These are phyloP conservation scores for Takashimella koratensis DNA, from an alignment of 1,284 basidiomycete species.

Conservation along the genomic window DNA sequence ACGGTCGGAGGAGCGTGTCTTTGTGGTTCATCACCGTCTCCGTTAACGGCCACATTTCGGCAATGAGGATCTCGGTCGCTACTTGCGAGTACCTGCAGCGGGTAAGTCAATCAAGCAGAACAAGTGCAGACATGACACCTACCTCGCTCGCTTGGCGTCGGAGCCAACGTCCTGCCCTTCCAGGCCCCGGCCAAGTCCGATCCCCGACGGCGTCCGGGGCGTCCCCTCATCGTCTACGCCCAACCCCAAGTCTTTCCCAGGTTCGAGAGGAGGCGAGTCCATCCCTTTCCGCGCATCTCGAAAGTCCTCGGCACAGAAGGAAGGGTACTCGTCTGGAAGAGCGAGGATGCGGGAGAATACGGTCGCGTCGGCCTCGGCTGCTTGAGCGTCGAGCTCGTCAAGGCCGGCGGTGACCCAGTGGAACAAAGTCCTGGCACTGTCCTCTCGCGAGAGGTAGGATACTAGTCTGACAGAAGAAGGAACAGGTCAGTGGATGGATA, in stretches of 20 bases:
- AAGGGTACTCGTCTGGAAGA: slow-evolving; percentile 28
- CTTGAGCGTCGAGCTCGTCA: slow-evolving; percentile 44
- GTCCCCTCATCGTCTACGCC: slow-evolving; percentile 8
- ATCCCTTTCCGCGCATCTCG: neutral
- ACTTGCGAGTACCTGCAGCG: slow-evolving; percentile 79
- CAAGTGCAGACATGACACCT: slow-evolving; percentile 8
- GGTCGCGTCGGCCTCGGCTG: slow-evolving; percentile 29
- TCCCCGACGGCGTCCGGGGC: slow-evolving; percentile 9
- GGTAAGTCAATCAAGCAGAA: neutral
- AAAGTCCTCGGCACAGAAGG: slow-evolving; percentile 25
- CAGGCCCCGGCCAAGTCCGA: slow-evolving; percentile 32
- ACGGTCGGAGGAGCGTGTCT: slow-evolving; percentile 63
- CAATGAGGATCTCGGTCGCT: slow-evolving; percentile 91
- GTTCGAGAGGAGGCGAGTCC: slow-evolving; percentile 26
- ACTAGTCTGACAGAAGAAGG: slow-evolving; percentile 28
- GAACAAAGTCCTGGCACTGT: slow-evolving; percentile 41
- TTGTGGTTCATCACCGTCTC: slow-evolving; percentile 75
- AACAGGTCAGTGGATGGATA: slow-evolving; percentile 36
- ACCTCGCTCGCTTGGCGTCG: slow-evolving; percentile 30
- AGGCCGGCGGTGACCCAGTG: slow-evolving; percentile 46
- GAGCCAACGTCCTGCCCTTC: slow-evolving; percentile 19
- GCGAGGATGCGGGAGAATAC: slow-evolving; percentile 25
- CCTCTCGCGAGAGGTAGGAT: slow-evolving; percentile 41
- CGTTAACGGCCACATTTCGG: slow-evolving; percentile 90
- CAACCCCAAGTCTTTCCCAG: neutral